These are phyloP conservation scores for Aspergillus sparsus DNA, from an alignment of 495 filamentous ascomycete genomes.

Conservation along the genomic window DNA sequence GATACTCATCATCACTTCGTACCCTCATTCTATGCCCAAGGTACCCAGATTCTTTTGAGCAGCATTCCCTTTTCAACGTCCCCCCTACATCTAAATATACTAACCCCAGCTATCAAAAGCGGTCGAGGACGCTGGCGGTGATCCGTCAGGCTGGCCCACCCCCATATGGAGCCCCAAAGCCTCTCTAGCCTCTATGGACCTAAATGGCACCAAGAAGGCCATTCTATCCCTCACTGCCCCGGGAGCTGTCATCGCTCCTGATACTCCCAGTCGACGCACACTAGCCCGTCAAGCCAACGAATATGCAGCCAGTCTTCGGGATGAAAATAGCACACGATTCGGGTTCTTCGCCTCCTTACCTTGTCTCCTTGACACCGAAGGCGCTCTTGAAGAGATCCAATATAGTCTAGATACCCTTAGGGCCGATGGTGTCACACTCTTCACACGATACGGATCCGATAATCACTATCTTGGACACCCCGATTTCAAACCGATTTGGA, in stretches of 20 bases:
- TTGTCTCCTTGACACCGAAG: constrained; percentile 36
- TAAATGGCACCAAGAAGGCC: constrained; percentile 37
- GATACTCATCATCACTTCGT: no score
- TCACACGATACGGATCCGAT: constrained; percentile 49
- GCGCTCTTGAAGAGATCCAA: constrained; percentile 43
- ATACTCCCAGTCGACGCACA: constrained; percentile 17
- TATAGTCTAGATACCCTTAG: constrained; percentile 48
- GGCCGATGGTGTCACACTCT: constrained; percentile 54
- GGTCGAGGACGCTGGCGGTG: constrained; percentile 33
- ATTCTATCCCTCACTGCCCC: constrained; percentile 53
- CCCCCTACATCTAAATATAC: no score
- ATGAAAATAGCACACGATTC: constrained; percentile 38
- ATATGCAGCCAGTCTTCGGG: constrained; percentile 39
- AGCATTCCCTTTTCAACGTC: no score
- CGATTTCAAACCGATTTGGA: constrained; percentile 47
- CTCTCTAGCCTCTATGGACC: constrained; percentile 35
- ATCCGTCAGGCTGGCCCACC: constrained; percentile 39
- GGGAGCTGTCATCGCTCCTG: constrained; percentile 36
- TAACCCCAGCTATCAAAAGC: constrained; percentile 22
- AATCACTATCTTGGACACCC: constrained; percentile 52
- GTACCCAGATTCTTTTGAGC: no score
- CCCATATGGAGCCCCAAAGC: constrained; percentile 37
- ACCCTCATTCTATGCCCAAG: no score
- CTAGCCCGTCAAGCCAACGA: constrained; percentile 49
- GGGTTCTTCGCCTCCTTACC: constrained; percentile 54